Conservation (phyloP, 2,329 filamentous ascomycete species). For the Cladophialophora yegresii region DNA sequence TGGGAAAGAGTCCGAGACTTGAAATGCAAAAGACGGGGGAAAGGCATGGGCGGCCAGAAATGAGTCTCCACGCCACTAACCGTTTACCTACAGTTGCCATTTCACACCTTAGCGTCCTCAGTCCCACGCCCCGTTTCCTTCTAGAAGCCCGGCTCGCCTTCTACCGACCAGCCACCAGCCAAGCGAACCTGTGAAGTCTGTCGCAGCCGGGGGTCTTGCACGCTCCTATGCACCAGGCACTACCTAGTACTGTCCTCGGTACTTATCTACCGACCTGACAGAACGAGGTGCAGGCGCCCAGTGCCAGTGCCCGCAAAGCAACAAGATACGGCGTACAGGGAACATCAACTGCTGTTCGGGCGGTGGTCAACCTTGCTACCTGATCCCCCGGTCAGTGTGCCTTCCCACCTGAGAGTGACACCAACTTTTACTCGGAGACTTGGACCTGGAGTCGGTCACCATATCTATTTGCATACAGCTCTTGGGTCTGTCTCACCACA, state of each 20-base stretch:
- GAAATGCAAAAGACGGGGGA: conserved; percentile 12
- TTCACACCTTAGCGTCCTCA: conserved; percentile 3
- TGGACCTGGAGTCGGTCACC: background rate
- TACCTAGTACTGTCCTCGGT: background rate
- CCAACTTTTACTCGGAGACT: background rate
- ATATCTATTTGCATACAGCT: background rate
- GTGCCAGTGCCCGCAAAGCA: background rate
- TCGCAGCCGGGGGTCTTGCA: background rate
- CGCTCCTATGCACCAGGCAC: background rate
- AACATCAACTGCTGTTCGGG: background rate
- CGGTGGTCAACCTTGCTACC: background rate
- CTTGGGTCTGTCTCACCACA: background rate
- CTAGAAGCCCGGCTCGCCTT: conserved; percentile 27
- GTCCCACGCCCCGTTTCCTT: conserved; percentile 26
- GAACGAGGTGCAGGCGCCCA: background rate
- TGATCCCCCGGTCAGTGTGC: conserved; percentile 5
- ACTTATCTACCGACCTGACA: background rate
- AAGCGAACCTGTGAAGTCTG: conserved; percentile 7
- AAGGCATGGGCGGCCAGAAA: conserved; percentile 6
- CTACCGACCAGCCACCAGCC: conserved; percentile 21
- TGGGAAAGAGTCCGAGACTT: background rate
- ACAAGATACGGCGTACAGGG: background rate
- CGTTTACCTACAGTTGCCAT: conserved; percentile 4
- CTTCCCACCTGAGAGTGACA: conserved; percentile 5
- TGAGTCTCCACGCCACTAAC: conserved; percentile 12